phyloP scores from a whole-genome alignment of 257 asterid genomes.

The Solanum chilense region DNA sequence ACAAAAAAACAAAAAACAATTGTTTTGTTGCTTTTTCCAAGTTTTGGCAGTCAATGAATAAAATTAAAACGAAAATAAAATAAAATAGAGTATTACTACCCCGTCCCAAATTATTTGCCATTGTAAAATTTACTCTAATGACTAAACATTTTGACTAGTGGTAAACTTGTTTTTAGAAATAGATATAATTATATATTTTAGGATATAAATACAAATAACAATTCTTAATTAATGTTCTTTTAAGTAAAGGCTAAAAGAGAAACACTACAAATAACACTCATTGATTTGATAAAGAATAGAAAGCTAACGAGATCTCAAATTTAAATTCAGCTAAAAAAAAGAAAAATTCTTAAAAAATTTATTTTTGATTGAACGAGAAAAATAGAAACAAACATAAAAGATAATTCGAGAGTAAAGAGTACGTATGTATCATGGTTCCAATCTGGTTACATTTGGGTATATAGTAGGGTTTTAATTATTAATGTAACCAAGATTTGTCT shows the following conservation, averaged over 20 bases:
- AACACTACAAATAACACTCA: neutral
- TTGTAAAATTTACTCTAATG: neutral
- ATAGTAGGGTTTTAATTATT: neutral
- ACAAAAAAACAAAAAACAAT: neutral
- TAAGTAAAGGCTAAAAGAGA: no score
- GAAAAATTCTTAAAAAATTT: fast-evolving
- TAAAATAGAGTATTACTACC: neutral
- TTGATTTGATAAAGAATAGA: no score
- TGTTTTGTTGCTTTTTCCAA: neutral
- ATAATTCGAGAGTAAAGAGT: no score
- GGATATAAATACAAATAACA: no score
- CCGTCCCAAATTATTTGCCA: neutral
- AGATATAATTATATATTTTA: no score
- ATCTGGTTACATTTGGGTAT: neutral
- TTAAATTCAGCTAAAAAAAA: no score
- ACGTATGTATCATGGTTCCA: neutral
- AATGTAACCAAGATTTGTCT: neutral
- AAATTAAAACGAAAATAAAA: neutral
- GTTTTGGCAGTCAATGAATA: neutral
- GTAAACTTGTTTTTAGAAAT: no score
- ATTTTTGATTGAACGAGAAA: neutral
- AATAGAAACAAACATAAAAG: no score
- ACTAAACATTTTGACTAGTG: no score
- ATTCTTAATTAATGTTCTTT: no score
- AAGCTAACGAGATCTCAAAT: no score